These are phyloP conservation scores for Pseudisothecium myosuroides DNA, from an alignment of 225 moss, liverwort and hornwort species.

Conservation along the genomic window DNA sequence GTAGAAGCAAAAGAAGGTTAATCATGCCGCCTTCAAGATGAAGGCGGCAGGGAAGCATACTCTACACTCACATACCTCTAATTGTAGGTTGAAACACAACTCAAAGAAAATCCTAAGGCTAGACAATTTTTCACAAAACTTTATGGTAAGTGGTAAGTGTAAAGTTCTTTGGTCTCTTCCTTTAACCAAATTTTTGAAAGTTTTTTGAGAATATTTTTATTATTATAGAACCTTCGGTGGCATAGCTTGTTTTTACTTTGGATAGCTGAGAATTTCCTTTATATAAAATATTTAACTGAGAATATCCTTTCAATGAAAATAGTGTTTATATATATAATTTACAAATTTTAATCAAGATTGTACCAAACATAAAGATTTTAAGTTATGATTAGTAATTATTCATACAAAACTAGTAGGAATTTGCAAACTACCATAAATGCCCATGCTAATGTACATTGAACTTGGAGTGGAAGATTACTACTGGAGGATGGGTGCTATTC, in stretches of 20 bases:
- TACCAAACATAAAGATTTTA: neutral
- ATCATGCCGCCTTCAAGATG: neutral
- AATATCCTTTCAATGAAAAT: neutral
- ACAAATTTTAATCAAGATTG: too few species aligned
- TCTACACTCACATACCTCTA: neutral
- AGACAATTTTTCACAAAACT: fast-evolving
- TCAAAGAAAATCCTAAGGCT: neutral
- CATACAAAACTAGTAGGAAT: fast-evolving
- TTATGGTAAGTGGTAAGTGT: too few species aligned
- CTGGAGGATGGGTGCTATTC: fast-evolving
- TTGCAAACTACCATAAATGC: neutral
- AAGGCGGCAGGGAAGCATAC: fast-evolving
- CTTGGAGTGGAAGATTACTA: fast-evolving
- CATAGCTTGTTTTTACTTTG: neutral
- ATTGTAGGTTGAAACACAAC: fast-evolving
- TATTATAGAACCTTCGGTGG: fast-evolving
- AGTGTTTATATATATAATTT: neutral
- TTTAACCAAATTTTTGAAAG: neutral
- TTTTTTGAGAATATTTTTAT: neutral
- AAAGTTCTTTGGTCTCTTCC: neutral
- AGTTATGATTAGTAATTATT: neutral
- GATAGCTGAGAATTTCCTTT: neutral
- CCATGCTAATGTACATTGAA: neutral
- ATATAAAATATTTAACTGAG: too few species aligned
- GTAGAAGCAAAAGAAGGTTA: too few species aligned